phyloP scores from a whole-genome alignment of 352 stramenopile species.

The Globisporangium recalcitrans region DNA sequence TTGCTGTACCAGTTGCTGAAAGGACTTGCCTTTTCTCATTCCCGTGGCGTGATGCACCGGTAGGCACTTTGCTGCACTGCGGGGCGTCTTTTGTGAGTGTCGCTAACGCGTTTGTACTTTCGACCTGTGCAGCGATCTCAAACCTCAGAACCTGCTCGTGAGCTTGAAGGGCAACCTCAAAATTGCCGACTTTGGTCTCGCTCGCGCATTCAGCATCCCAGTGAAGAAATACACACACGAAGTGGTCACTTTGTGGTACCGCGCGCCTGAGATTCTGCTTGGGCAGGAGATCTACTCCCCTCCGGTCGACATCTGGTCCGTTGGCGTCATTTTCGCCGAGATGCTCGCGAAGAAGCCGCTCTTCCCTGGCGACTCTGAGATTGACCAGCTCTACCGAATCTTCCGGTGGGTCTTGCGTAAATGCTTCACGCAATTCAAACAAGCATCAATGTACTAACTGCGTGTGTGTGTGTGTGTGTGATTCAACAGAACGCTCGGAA shows the following conservation, averaged over 20 bases:
- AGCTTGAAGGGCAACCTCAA: slow-evolving; percentile 93
- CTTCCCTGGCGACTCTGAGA: slow-evolving; percentile 81
- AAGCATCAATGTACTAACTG: not conserved
- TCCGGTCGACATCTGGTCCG: slow-evolving; percentile 84
- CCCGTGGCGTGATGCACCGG: slow-evolving; percentile 85
- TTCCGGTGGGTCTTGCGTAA: slow-evolving; percentile 52
- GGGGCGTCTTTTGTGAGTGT: not conserved
- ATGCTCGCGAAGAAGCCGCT: slow-evolving; percentile 82
- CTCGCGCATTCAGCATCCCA: slow-evolving; percentile 94
- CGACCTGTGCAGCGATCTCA: slow-evolving; percentile 85
- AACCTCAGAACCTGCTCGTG: slow-evolving; percentile 98
- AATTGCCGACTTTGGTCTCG: slow-evolving; percentile 98
- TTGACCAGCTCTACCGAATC: slow-evolving; percentile 86
- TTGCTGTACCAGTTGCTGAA: slow-evolving; percentile 87
- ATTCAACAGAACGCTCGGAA: slow-evolving; percentile 84
- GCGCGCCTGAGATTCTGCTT: slow-evolving; percentile 97
- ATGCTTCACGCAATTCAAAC: not conserved
- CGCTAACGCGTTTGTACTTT: not conserved
- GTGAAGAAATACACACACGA: slow-evolving; percentile 98
- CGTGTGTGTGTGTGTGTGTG: not conserved
- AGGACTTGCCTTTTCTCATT: slow-evolving; percentile 84
- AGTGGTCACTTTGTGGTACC: slow-evolving; percentile 99
- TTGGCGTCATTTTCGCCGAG: slow-evolving; percentile 84
- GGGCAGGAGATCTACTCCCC: slow-evolving; percentile 88
- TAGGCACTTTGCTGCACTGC: slow-evolving; percentile 22